A percentile compares a stretch with the other conserved stretches of the same genome.
Evolutionary conservation across 495 filamentous ascomycete species (phyloP).

Genomic region (Neurospora sp.): DNA sequence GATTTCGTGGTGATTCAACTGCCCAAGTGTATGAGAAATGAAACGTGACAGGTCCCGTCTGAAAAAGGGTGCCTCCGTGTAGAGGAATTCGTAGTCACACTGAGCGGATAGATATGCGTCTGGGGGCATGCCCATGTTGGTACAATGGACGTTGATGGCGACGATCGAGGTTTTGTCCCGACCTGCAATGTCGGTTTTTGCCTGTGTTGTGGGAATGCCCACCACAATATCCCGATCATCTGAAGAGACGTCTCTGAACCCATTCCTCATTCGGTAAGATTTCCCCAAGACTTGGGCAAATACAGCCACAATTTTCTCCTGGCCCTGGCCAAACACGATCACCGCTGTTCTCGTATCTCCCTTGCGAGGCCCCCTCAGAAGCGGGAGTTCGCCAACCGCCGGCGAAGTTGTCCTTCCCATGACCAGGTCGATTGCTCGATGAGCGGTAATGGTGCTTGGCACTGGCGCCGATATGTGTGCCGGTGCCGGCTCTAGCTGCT

Average conservation of each 20-base stretch:
- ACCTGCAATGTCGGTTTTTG: conserved; percentile 41
- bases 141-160: conserved; percentile 64
- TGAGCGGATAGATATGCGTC: conserved; percentile 51
- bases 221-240: conserved; percentile 46
- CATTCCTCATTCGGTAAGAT: conserved; percentile 45
- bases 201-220: conserved; percentile 43
- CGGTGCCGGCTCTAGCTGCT: conserved; percentile 30
- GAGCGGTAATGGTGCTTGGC: conserved; percentile 14
- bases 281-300: conserved; percentile 63
- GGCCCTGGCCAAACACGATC: conserved; percentile 49
- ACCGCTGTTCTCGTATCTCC: conserved; percentile 47
- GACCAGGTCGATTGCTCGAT: conserved; percentile 13
- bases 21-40: conserved; percentile 64
- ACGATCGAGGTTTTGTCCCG: conserved; percentile 43
- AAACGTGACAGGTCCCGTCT: conserved; percentile 70
- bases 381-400: conserved; percentile 14
- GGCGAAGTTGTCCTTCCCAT: conserved; percentile 21
- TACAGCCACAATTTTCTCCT: conserved; percentile 55
- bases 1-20: conserved; percentile 62
- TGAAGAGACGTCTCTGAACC: conserved; percentile 39
- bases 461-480: conserved; percentile 15
- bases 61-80: conserved; percentile 58
- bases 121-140: conserved; percentile 56
- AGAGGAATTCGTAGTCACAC: conserved; percentile 78
- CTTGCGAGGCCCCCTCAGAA: conserved; percentile 26